phyloP scores from a whole-genome alignment of 179 eudicot genomes.

The Camellia oleifera region DNA sequence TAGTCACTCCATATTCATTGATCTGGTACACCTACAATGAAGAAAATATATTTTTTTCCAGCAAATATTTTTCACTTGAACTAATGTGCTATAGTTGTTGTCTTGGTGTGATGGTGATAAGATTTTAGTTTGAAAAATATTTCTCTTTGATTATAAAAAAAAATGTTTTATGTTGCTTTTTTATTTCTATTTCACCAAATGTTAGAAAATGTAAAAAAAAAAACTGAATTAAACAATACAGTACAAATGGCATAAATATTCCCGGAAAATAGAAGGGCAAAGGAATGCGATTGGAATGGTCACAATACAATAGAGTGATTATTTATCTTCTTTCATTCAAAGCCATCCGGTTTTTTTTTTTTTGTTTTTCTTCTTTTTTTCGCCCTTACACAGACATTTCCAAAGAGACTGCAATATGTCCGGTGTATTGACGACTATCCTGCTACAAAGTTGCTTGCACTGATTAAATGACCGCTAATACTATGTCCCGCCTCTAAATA shows the following conservation, averaged over 20 bases:
- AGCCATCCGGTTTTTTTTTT: background rate
- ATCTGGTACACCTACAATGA: too few species aligned
- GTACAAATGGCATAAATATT: background rate
- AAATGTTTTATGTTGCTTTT: too few species aligned
- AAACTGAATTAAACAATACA: background rate
- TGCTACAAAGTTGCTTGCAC: background rate
- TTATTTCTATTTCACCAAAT: too few species aligned
- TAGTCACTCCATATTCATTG: too few species aligned
- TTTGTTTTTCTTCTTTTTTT: background rate
- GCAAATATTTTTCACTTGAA: too few species aligned
- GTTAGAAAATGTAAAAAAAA: too few species aligned
- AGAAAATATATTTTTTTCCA: too few species aligned
- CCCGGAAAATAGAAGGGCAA: background rate
- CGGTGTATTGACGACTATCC: background rate
- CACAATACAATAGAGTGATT: background rate
- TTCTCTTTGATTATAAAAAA: too few species aligned
- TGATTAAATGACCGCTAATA: background rate
- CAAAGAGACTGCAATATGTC: background rate
- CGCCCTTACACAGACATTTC: background rate
- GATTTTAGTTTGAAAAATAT: too few species aligned
- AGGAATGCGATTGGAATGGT: background rate
- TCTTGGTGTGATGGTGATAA: too few species aligned
- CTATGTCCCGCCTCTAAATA: background rate
- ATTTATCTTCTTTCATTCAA: background rate
- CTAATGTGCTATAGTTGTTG: too few species aligned